Evolutionary conservation across 208 protist genomes (phyloP).

Genomic region (Leptomonas seymouri): DNA sequence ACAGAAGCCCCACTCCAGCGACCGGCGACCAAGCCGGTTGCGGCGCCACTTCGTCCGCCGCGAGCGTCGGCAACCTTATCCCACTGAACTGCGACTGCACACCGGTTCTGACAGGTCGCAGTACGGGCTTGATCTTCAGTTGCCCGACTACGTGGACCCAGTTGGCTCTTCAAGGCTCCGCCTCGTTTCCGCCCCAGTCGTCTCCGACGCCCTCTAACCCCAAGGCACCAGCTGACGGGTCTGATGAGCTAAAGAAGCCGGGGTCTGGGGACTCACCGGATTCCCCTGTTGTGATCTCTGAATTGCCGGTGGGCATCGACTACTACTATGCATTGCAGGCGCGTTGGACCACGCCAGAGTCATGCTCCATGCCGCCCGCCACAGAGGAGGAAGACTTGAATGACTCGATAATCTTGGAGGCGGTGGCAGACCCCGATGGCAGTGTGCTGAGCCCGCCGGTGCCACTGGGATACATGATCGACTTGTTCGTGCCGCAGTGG

Average conservation of each 20-base stretch:
- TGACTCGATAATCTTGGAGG: constrained; percentile 47
- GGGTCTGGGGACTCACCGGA: neutral
- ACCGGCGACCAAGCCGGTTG: neutral
- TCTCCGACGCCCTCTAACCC: constrained; percentile 7
- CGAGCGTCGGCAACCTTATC: neutral
- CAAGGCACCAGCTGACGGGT: neutral
- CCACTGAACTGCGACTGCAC: constrained; percentile 33
- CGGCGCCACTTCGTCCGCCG: constrained; percentile 2
- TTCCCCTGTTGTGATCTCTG: constrained; percentile 6
- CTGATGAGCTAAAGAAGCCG: neutral
- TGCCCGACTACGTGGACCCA: constrained; percentile 28
- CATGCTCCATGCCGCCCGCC: constrained; percentile 26
- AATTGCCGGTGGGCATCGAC: constrained; percentile 51
- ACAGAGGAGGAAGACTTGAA: constrained; percentile 44
- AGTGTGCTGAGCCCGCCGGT: constrained; percentile 52
- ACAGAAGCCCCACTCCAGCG: neutral
- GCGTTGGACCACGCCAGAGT: constrained; percentile 37
- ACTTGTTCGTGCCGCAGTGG: constrained; percentile 75
- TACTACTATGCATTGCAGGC: constrained; percentile 58
- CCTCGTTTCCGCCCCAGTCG: neutral
- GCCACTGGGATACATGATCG: constrained; percentile 72
- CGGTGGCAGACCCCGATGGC: constrained; percentile 36
- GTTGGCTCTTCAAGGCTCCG: neutral
- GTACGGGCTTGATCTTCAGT: constrained; percentile 35
- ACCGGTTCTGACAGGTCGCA: constrained; percentile 37